Conservation (phyloP, 2,329 filamentous ascomycete genomes). For the Fusarium dlaminii region DNA sequence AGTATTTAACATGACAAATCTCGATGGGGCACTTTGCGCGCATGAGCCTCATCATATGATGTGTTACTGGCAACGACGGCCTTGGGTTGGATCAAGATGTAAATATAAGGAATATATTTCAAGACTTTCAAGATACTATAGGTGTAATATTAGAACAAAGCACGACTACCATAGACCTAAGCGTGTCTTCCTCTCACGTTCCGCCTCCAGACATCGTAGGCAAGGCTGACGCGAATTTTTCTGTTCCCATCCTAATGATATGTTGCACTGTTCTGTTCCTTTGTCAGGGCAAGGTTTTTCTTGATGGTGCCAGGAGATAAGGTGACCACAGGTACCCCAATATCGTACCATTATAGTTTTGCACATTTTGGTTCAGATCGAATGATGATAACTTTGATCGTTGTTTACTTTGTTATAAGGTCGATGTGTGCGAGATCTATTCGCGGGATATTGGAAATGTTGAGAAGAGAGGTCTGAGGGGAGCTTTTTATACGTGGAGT, state of each 20-base stretch:
- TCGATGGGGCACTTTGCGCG: too few species aligned
- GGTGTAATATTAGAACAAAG: rapidly evolving
- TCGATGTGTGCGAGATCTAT: rapidly evolving
- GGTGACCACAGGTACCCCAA: background rate
- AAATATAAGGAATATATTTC: background rate
- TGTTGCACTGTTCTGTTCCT: background rate
- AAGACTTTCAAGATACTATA: too few species aligned
- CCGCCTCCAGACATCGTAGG: background rate
- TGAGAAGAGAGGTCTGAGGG: too few species aligned
- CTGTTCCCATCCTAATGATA: background rate
- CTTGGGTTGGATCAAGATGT: rapidly evolving
- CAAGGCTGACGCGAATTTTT: background rate
- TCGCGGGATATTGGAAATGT: too few species aligned
- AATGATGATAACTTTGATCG: background rate
- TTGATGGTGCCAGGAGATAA: background rate
- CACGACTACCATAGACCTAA: background rate
- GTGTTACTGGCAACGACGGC: background rate
- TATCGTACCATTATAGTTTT: background rate
- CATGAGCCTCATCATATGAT: background rate
- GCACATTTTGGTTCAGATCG: background rate
- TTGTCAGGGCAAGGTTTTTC: background rate
- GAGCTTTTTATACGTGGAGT: background rate
- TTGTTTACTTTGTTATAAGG: rapidly evolving
- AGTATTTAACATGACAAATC: too few species aligned
- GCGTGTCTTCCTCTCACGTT: background rate